Evolutionary conservation across 805 yeast genomes (phyloP).

Genomic region (Candida boleticola): DNA sequence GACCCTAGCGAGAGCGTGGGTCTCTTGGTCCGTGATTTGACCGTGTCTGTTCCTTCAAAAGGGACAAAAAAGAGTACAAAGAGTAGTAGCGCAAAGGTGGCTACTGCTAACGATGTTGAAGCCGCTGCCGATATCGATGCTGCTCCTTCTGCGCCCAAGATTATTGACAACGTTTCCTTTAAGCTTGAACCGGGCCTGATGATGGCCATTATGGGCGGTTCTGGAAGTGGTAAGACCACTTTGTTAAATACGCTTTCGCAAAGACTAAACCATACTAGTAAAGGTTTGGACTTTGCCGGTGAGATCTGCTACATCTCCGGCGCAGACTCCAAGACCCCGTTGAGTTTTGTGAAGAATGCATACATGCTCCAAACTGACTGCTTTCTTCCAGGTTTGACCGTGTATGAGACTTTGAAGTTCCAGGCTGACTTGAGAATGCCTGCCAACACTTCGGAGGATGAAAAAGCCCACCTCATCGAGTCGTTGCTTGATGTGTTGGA

Average conservation of each 20-base stretch:
- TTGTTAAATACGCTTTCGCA: conserved; percentile 64
- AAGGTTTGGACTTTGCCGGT: conserved; percentile 44
- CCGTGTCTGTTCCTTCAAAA: conserved; percentile 2
- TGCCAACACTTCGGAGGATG: conserved; percentile 36
- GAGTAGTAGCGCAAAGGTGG: too few species aligned
- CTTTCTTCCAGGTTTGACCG: conserved; percentile 67
- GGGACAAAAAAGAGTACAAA: neutral
- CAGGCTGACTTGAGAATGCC: conserved; percentile 74
- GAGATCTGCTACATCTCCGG: conserved; percentile 29
- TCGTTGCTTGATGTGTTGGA: conserved; percentile 65
- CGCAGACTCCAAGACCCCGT: neutral
- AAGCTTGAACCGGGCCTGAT: conserved; percentile 60
- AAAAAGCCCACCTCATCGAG: conserved; percentile 50
- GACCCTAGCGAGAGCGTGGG: neutral
- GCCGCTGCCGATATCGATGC: conserved; percentile 7
- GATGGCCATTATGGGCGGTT: conserved; percentile 83
- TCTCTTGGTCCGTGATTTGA: conserved; percentile 1
- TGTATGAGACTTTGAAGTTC: conserved; percentile 63
- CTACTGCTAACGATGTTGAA: neutral
- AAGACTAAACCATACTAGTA: conserved; percentile 40
- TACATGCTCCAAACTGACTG: conserved; percentile 78
- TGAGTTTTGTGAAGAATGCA: conserved; percentile 36
- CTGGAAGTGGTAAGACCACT: conserved; percentile 87
- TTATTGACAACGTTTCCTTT: conserved; percentile 50
- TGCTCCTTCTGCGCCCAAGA: conserved; percentile 8